Evolutionary conservation across 768 basidiomycete species (phyloP).

Genomic region (Russula foetens): DNA sequence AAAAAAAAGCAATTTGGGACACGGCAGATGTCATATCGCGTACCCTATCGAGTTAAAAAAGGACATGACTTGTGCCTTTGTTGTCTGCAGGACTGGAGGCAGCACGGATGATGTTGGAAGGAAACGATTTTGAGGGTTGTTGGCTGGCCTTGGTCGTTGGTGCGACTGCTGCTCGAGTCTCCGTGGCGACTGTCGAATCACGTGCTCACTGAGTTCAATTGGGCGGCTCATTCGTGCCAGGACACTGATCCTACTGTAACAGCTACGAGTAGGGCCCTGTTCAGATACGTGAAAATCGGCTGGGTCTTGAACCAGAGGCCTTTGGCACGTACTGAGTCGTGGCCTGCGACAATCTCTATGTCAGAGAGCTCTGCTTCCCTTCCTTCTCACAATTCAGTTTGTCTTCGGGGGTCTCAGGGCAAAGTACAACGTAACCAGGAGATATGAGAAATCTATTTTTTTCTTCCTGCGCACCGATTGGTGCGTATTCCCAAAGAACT

Average conservation of each 20-base stretch:
- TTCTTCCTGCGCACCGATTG: not conserved
- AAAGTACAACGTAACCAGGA: not conserved
- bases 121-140: not conserved
- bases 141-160: not conserved
- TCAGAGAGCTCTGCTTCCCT: not conserved
- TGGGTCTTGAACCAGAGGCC: too few relatives aligned
- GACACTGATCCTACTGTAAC: too few relatives aligned
- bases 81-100: not conserved
- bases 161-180: not conserved
- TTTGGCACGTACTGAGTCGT: not conserved
- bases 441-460: not conserved
- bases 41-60: constrained; percentile 81
- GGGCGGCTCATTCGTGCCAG: not conserved
- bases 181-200: constrained; percentile 14
- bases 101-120: not conserved
- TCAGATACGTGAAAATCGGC: too few relatives aligned
- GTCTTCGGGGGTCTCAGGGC: not conserved
- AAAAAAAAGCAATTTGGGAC: not conserved
- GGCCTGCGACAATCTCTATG: not conserved
- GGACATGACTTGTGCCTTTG: constrained; percentile 43
- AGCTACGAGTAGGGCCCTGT: too few relatives aligned
- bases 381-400: not conserved
- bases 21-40: constrained; percentile 19
- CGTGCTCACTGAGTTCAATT: not conserved
- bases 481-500: not conserved